A percentile compares a stretch with the other conserved stretches of the same genome.
Conservation (phyloP, 2,329 filamentous ascomycete genomes). For the Xylariaceae sp. region DNA sequence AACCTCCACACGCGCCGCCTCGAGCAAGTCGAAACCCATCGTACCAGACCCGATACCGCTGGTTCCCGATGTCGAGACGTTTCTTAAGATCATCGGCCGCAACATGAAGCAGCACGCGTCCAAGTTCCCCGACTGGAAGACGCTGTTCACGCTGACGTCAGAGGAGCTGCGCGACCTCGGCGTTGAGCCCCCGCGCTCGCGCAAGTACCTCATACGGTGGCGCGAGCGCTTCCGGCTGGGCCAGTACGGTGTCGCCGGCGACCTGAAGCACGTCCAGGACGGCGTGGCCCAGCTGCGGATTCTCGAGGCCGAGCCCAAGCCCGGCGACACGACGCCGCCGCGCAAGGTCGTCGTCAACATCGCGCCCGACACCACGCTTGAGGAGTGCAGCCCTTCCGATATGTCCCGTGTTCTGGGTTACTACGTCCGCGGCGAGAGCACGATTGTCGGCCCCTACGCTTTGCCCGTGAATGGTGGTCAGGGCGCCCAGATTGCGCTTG, state of each 20-base stretch:
- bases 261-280: constrained; percentile 62
- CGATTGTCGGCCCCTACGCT: constrained; percentile 71
- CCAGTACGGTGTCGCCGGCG: constrained; percentile 74
- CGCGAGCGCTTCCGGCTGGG: constrained; percentile 77
- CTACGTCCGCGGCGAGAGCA: constrained; percentile 60
- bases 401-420: constrained; percentile 58
- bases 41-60: constrained; percentile 73
- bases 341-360: constrained; percentile 53
- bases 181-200: constrained; percentile 75
- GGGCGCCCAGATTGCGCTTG: constrained; percentile 62
- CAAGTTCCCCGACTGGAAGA: constrained; percentile 88
- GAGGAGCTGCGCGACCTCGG: constrained; percentile 75
- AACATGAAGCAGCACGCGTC: constrained; percentile 72
- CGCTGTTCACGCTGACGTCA: constrained; percentile 77
- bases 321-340: constrained; percentile 35
- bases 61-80: constrained; percentile 77
- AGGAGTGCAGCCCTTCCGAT: constrained; percentile 33
- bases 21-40: constrained; percentile 7
- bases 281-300: constrained; percentile 33
- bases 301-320: constrained; percentile 41
- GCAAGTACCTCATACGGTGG: constrained; percentile 83
- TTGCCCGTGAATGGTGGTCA: constrained; percentile 60
- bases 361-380: constrained; percentile 40
- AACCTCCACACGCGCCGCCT: constrained; percentile 12
- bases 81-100: constrained; percentile 87